Base-by-base conservation (phyloP, 352 stramenopile species). In the Phytophthora foliorum region DNA sequence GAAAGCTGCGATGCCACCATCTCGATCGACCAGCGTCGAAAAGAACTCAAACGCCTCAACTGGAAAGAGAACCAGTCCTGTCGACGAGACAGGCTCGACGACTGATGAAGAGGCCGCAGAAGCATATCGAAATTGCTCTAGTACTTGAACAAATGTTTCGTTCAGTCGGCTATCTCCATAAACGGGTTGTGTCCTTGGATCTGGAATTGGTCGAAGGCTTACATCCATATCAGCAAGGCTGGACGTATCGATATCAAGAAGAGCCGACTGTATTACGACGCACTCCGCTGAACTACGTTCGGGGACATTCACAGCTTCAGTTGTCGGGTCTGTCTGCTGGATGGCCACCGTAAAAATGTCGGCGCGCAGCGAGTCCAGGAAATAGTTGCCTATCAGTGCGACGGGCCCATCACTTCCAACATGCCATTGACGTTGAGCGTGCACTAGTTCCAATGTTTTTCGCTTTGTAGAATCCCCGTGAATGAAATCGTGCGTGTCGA, bases 351-450 rank as follows among this genome's bases (percentile, higher is more conserved):
- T 69, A 41, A 91, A 93, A 24, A 91, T 78, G 48, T 95, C 88
- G 9, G 86, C 74, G 1, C 78, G 82, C 2, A 95, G 65, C 44
- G 88, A 95, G 48, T 95, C 88, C 6, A 94, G 42, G 36, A 95
- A 95, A 52, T 95, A 95, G 41, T 95, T 95, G 9, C 84, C 88
- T 14, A 95, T 82, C 49, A 95, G 68, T n/a, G 89, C 85, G 9
- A 94, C 71, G 0, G 86, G 83, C 1, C 82, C 82, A 22, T 82
- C 61, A 11, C 55, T 61, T n/a, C 78, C 81, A 14, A 91, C 77
- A 29, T 44, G 59, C 86, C 80, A 91, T 14, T 25, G 21, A 0
- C 57, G 39, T 31, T 74, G 32, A 0, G 69, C 57, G 31, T 78
- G 63, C 10, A 79, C 57, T 4, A 93, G 31, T 6, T 63, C 41